Base-by-base conservation (phyloP, 371 early-diverging fungal species). In the Mortierella sp. region DNA sequence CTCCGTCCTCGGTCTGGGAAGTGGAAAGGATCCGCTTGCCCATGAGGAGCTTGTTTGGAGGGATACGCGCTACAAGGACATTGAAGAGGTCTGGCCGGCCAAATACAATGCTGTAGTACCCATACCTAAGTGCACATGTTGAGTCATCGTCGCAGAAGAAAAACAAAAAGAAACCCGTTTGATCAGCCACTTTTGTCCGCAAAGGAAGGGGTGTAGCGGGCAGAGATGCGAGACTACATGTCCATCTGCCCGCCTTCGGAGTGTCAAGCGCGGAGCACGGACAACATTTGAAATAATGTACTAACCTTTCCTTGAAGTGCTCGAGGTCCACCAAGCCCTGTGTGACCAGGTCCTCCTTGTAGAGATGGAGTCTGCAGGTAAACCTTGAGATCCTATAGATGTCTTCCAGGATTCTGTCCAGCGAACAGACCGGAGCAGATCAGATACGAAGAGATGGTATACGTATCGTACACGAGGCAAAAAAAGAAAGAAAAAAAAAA, bases 21-120 rank as follows among this genome's bases (percentile, higher is more conserved):
- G 68, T 68, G 9, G 72, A 65, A 14, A 76, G 61, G 51, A 76
- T 53, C 11, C 77, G 72, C 56, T 76, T 76, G 26, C 77, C 64
- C 66, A 76, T 72, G 29, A 64, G 51, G 16, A 76, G 26, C 28
- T 52, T 71, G 12, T 50, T 62, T n/a, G 59, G 26, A 1, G 72
- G 77, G 62, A 76, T 76, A 19, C 57, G 68, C 6, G 64, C 28
- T 25, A 61, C 62, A 16, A 76, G 57, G 21, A 76, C 7, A 19
- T 72, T 44, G 50, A 64, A 61, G 4, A 76, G 62, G 57, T 76
- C 77, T 47, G 77, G 77, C 7, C 77, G 64, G 11, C 68, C 77
- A 25, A 71, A 60, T 16, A 76, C 72, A 19, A 68, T 23, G 29
- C 63, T 55, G 46, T 68, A 12, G 28, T 76, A 76, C n/a, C 77